Evolutionary conservation across 225 moss, liverwort and hornwort species (phyloP).

Genomic region (Sphagnum contortum): DNA sequence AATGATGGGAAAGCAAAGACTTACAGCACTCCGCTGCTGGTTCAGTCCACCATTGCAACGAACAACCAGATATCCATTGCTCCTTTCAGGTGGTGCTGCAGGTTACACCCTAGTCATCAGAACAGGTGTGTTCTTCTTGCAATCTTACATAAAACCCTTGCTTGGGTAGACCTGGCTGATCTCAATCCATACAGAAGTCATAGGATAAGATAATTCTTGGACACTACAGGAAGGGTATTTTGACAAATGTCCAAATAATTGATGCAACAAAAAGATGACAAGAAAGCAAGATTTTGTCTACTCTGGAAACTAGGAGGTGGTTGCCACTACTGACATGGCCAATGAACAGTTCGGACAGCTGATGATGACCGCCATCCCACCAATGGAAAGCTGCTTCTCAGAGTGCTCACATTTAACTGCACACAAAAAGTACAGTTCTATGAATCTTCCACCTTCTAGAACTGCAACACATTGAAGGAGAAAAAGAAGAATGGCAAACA

Average conservation of each 20-base stretch:
- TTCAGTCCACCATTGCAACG: constrained; percentile 82
- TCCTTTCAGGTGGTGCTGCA: constrained; percentile 55
- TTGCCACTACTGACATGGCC: constrained; percentile 61
- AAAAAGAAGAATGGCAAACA: background rate
- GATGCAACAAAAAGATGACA: too few species aligned
- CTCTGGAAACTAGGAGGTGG: background rate
- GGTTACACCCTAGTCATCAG: constrained; percentile 1
- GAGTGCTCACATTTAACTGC: constrained; percentile 32
- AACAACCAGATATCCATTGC: constrained; percentile 80
- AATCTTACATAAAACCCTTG: too few species aligned
- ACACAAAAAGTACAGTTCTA: background rate
- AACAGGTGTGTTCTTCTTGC: background rate
- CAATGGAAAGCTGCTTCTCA: constrained; percentile 31
- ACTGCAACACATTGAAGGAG: background rate
- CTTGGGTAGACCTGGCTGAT: background rate
- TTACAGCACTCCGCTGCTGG: constrained; percentile 82
- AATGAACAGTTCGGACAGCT: constrained; percentile 38
- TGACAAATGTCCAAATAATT: too few species aligned
- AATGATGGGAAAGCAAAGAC: constrained; percentile 8
- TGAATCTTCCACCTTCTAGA: background rate
- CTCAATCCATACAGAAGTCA: too few species aligned
- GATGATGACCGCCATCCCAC: constrained; percentile 74
- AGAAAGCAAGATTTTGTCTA: too few species aligned
- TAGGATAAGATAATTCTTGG: too few species aligned
- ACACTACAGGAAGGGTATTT: too few species aligned